Evolutionary conservation across 1,284 basidiomycete genomes (phyloP).

Genomic region (Boletus calvinii): DNA sequence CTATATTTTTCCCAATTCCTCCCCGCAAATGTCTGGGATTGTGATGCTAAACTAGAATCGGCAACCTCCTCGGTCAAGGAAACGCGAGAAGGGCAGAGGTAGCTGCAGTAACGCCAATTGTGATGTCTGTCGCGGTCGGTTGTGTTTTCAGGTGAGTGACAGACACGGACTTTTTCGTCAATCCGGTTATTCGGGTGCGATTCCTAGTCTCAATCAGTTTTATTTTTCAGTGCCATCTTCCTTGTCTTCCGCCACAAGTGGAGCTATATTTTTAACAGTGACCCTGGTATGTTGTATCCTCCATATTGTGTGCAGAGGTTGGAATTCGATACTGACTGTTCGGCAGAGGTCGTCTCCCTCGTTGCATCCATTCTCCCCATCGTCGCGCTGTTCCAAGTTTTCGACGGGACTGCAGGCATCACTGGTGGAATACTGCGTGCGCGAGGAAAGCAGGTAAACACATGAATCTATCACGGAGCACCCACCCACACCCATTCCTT

Average conservation of each 20-base stretch:
- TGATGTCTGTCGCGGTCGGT: constrained; percentile 61
- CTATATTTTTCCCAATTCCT: neutral
- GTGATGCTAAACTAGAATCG: constrained; percentile 50
- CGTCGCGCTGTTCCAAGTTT: constrained; percentile 80
- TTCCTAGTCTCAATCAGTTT: neutral
- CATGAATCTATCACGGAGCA: neutral
- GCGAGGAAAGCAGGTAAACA: constrained; percentile 65
- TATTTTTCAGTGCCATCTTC: constrained; percentile 56
- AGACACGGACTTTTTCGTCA: neutral
- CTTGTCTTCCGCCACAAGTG: constrained; percentile 71
- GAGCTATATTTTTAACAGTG: constrained; percentile 84
- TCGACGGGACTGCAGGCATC: constrained; percentile 71
- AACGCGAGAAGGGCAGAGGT: constrained; percentile 68
- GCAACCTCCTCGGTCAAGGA: constrained; percentile 78
- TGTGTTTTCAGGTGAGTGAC: constrained; percentile 57
- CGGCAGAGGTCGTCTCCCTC: constrained; percentile 56
- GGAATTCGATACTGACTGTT: constrained; percentile 6
- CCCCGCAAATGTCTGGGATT: neutral
- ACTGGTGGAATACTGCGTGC: constrained; percentile 78
- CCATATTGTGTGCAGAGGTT: neutral
- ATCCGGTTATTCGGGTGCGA: neutral
- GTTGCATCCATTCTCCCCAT: constrained; percentile 76
- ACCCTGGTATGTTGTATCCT: constrained; percentile 50
- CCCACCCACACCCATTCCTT: neutral
- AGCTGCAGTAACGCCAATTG: constrained; percentile 58